phyloP scores from a whole-genome alignment of 73 alveolate genomes.

The Paramecium sexaurelia region DNA sequence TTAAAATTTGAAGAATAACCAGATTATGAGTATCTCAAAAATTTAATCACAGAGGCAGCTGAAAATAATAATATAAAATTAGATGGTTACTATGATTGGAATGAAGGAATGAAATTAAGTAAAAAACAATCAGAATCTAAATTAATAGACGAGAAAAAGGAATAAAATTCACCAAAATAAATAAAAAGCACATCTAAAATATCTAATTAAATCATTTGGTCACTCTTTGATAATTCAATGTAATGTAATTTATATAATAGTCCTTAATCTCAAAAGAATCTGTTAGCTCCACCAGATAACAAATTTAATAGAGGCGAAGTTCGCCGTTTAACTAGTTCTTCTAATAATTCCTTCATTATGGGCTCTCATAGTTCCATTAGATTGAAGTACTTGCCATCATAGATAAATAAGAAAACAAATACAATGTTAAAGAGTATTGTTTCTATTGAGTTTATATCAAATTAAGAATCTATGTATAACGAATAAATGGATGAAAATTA shows the following conservation, averaged over 20 bases:
- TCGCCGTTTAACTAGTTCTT: slow-evolving; percentile 13
- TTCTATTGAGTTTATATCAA: not conserved
- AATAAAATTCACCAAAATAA: not conserved
- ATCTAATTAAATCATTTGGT: not conserved
- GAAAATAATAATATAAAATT: not conserved
- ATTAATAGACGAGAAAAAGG: not conserved
- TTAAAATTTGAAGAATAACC: slow-evolving; percentile 28
- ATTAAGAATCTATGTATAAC: not conserved
- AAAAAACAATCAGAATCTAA: not conserved
- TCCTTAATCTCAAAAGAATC: not conserved
- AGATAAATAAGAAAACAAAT: not conserved
- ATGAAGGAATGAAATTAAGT: not conserved
- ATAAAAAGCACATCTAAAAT: not conserved
- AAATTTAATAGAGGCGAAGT: not conserved
- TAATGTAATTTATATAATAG: not conserved
- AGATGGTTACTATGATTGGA: slow-evolving; percentile 49
- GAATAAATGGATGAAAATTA: slow-evolving; percentile 2
- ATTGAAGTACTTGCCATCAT: slow-evolving; percentile 16
- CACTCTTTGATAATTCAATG: not conserved
- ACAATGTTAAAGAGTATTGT: not conserved
- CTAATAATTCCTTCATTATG: not conserved
- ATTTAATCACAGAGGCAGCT: not conserved
- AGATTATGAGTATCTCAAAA: not conserved
- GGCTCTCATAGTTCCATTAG: not conserved
- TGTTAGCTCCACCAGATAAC: slow-evolving; percentile 10